Percentiles rank a stretch among this genome's conserved stretches.
phyloP scores from a whole-genome alignment of 1,139 yeast species.

The Magnusiomyces tetraspermus region DNA sequence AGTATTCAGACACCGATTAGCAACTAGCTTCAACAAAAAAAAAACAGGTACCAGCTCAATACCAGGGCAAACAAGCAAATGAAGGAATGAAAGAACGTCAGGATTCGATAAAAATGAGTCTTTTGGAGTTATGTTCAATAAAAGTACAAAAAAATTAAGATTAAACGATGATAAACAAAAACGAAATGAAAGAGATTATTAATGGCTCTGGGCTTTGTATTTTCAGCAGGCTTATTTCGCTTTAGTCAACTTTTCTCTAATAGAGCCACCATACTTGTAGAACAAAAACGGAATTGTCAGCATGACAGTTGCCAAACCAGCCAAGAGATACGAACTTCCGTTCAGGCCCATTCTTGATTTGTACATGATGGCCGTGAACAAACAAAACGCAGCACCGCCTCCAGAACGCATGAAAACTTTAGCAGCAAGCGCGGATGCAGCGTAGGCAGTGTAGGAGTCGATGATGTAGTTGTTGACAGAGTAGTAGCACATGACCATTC shows the following conservation, averaged over 20 bases:
- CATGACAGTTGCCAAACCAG: slow-evolving; percentile 78
- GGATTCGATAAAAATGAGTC: no score
- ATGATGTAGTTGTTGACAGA: slow-evolving; percentile 82
- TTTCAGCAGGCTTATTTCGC: no score
- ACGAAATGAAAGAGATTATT: no score
- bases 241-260: slow-evolving; percentile 45
- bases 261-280: slow-evolving; percentile 54
- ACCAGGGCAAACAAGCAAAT: no score
- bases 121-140: no score
- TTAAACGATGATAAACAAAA: no score
- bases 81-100: no score
- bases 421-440: slow-evolving; percentile 91
- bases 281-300: slow-evolving; percentile 73
- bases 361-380: slow-evolving; percentile 73
- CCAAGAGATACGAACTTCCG: slow-evolving; percentile 80
- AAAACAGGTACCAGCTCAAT: no score
- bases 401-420: slow-evolving; percentile 78
- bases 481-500: slow-evolving; percentile 83
- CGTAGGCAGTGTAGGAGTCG: slow-evolving; percentile 76
- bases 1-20: no score
- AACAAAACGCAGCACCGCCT: slow-evolving; percentile 81
- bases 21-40: no score
- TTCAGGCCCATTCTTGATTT: slow-evolving; percentile 48
- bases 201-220: no score
- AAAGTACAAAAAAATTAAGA: no score